These are phyloP conservation scores for Vigna trinervia DNA, from an alignment of 306 rosid genomes.

Conservation along the genomic window DNA sequence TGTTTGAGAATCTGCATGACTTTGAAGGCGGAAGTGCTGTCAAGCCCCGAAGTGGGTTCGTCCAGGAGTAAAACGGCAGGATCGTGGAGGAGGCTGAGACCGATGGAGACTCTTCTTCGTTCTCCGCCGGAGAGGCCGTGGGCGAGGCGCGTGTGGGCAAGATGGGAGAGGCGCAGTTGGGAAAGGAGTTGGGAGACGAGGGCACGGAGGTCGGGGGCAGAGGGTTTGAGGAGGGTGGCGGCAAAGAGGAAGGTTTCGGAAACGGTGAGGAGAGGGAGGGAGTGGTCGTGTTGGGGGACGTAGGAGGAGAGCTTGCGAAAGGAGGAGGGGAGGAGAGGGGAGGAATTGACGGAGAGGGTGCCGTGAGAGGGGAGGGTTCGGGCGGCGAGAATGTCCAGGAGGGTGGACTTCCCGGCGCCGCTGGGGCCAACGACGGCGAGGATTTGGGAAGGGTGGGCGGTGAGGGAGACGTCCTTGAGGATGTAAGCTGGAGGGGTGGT, in stretches of 20 bases:
- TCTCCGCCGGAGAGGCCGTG: slow-evolving; percentile 86
- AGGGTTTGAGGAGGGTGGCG: slow-evolving; percentile 74
- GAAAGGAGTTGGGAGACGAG: slow-evolving; percentile 63
- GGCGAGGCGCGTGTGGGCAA: slow-evolving; percentile 69
- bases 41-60: slow-evolving; percentile 97
- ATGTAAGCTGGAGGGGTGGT: slow-evolving; percentile 62
- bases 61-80: slow-evolving; percentile 82
- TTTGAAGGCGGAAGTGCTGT: slow-evolving; percentile 79
- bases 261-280: slow-evolving; percentile 83
- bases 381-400: slow-evolving; percentile 85
- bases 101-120: slow-evolving; percentile 81
- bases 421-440: slow-evolving; percentile 94
- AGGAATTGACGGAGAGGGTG: slow-evolving; percentile 66
- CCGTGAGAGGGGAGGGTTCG: slow-evolving; percentile 72
- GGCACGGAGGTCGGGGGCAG: slow-evolving; percentile 43
- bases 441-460: slow-evolving; percentile 76
- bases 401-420: slow-evolving; percentile 95
- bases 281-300: slow-evolving; percentile 92
- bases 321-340: slow-evolving; percentile 71
- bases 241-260: slow-evolving; percentile 80
- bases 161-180: slow-evolving; percentile 65
- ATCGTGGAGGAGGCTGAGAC: slow-evolving; percentile 85
- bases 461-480: slow-evolving; percentile 72
- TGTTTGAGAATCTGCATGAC: slow-evolving; percentile 80
- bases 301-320: slow-evolving; percentile 88